Base-by-base conservation (phyloP, 73 alveolate genomes). In the Paramecium sonneborni region DNA sequence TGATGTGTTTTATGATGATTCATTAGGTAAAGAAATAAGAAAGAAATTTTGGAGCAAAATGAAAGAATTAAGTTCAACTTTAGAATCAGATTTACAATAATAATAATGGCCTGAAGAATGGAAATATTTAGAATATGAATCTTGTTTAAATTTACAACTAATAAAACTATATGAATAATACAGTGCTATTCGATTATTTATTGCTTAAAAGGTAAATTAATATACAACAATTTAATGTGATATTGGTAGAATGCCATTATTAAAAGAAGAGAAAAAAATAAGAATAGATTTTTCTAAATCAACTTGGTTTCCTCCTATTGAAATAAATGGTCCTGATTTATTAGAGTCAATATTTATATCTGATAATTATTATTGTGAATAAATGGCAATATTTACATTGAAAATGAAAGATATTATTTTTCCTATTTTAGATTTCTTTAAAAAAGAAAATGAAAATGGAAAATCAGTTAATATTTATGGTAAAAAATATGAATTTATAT, bases 211-310 rank as follows among this genome's bases (percentile, higher is more conserved):
- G 14, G 46, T 79, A 3, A 79, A 79, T 34, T 11, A 21, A 41
- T 43, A 20, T 21, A 46, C 90, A 24, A 23, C 18, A 20, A 39
- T 44, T 1, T 39, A 21, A 21, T 23, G 44, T 23, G 90, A 79
- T 34, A 26, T 79, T 43, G 55, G 90, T n/a, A 43, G 90, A 79
- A 39, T 79, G 90, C 90, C 90, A 3, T 11, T 46, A 21, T 79
- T 79, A 23, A 30, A 23, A 23, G 90, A 79, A 24, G 90, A 79
- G 20, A 79, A 46, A 44, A 24, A 21, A 46, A 62, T 62, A 23
- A 62, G 44, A 62, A 62, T 62, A 5, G 84, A 62, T n/a, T 30
- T 62, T 26, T 32, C 39, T 8, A 62, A 62, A 62, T 62, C 84
- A 62, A 35, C 76, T 14, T 79, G 90, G 90, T 43, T 79, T 44